Percentiles rank a stretch among this genome's conserved stretches.
Evolutionary conservation across 2,329 filamentous ascomycete species (phyloP).

Genomic region (Pseudopyrenochaeta lycopersici): DNA sequence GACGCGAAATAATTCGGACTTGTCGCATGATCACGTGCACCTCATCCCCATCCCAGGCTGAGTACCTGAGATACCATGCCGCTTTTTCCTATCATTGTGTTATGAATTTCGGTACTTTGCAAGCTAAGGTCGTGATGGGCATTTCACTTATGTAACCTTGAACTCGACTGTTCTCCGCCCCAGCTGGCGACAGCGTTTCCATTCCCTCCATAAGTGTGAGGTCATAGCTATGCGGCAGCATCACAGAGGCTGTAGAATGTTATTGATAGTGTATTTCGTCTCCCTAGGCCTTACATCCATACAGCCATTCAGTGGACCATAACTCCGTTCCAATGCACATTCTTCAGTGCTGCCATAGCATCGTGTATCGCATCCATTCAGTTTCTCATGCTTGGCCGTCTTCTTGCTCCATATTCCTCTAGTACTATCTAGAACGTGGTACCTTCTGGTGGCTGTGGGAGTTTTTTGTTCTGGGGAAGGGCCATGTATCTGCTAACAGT

Average conservation of each 20-base stretch:
- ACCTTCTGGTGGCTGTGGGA: constrained; percentile 91
- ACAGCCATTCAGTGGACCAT: constrained; percentile 21
- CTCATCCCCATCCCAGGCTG: background rate
- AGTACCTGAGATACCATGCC: background rate
- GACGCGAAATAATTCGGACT: constrained; percentile 19
- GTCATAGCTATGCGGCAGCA: background rate
- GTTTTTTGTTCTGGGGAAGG: constrained; percentile 88
- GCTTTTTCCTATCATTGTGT: background rate
- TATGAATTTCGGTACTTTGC: no score
- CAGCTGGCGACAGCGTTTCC: no score
- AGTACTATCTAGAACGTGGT: constrained; percentile 61
- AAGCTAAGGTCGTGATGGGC: no score
- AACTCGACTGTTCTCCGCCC: no score
- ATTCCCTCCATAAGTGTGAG: no score
- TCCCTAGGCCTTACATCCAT: constrained; percentile 14
- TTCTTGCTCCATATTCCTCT: background rate
- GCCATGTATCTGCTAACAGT: constrained; percentile 81
- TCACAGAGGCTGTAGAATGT: background rate
- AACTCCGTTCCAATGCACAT: constrained; percentile 45
- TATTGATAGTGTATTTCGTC: constrained; percentile 20
- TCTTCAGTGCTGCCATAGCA: constrained; percentile 17
- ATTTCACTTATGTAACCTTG: no score
- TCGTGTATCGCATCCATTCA: constrained; percentile 1
- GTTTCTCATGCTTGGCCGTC: background rate
- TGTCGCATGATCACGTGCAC: constrained; percentile 34